Conservation (phyloP, 257 asterid species). For the Linaria vulgaris region DNA sequence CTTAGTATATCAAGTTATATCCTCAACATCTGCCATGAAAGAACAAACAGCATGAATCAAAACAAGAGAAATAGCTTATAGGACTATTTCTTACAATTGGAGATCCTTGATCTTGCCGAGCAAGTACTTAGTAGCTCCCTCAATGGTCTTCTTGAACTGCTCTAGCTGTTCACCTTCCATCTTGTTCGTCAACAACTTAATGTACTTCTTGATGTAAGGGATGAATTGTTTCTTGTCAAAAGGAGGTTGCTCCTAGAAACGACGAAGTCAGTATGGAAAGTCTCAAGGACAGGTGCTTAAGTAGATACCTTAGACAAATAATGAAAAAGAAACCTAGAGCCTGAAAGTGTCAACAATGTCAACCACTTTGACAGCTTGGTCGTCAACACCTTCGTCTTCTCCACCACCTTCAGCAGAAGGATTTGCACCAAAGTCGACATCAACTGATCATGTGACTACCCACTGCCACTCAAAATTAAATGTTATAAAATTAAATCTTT, state of each 20-base stretch:
- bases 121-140: slow-evolving; percentile 72
- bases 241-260: slow-evolving; percentile 78
- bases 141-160: slow-evolving; percentile 68
- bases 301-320: too few relatives aligned
- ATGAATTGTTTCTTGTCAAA: slow-evolving; percentile 77
- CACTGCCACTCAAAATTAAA: slow-evolving; percentile 47
- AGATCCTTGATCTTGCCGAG: slow-evolving; percentile 66
- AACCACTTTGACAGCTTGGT: slow-evolving; percentile 58
- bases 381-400: slow-evolving; percentile 85
- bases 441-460: slow-evolving; percentile 63
- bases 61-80: too few relatives aligned
- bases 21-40: too few relatives aligned
- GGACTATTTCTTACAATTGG: slow-evolving; percentile 59
- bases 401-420: slow-evolving; percentile 83
- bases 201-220: slow-evolving; percentile 60
- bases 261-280: too few relatives aligned
- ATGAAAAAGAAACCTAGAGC: slow-evolving; percentile 57
- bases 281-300: too few relatives aligned
- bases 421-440: slow-evolving; percentile 85
- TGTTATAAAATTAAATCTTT: too few relatives aligned
- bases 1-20: neutral
- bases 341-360: slow-evolving; percentile 90
- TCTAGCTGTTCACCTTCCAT: slow-evolving; percentile 59
- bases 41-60: too few relatives aligned
- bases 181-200: slow-evolving; percentile 59